These are phyloP conservation scores for Fusarium incarnatum DNA, from an alignment of 2,329 filamentous ascomycete species.

Conservation along the genomic window DNA sequence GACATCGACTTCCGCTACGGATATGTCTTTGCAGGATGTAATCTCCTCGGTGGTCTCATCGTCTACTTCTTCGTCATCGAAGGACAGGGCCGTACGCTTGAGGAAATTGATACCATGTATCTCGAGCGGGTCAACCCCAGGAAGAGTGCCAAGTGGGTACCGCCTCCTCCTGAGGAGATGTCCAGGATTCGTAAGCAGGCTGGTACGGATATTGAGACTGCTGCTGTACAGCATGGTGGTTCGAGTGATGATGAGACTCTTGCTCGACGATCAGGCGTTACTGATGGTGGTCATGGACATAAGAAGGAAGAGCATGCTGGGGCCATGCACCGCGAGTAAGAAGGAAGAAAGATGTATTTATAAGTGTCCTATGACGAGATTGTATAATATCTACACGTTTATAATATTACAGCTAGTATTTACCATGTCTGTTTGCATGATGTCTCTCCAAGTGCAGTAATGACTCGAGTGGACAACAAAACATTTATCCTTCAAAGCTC, in stretches of 20 bases:
- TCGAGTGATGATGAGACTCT: conserved; percentile 38
- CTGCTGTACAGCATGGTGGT: not conserved
- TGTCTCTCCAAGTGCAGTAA: not conserved
- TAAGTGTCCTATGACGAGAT: not conserved
- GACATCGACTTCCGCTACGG: conserved; percentile 80
- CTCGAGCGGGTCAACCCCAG: conserved; percentile 72
- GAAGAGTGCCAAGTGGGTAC: conserved; percentile 68
- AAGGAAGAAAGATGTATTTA: not conserved
- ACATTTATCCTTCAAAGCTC: not conserved
- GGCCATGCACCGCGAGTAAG: conserved; percentile 24
- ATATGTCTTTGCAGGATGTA: conserved; percentile 80
- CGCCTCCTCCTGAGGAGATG: conserved; percentile 59
- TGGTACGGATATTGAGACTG: conserved; percentile 53
- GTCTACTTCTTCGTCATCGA: conserved; percentile 85
- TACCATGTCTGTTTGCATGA: not conserved
- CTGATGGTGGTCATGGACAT: conserved; percentile 8
- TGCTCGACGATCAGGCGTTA: conserved; percentile 11
- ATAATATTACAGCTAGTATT: not conserved
- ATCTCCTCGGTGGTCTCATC: conserved; percentile 70
- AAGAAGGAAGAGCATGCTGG: conserved; percentile 35
- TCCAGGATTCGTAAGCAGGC: conserved; percentile 56
- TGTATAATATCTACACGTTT: conserved; percentile 8
- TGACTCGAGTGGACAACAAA: not conserved
- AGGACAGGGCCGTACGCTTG: conserved; percentile 76
- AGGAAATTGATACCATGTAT: conserved; percentile 86